A percentile compares a stretch with the other conserved stretches of the same genome.
Evolutionary conservation across 163 green algal genomes (phyloP).

Genomic region (Chloromonas sp.): DNA sequence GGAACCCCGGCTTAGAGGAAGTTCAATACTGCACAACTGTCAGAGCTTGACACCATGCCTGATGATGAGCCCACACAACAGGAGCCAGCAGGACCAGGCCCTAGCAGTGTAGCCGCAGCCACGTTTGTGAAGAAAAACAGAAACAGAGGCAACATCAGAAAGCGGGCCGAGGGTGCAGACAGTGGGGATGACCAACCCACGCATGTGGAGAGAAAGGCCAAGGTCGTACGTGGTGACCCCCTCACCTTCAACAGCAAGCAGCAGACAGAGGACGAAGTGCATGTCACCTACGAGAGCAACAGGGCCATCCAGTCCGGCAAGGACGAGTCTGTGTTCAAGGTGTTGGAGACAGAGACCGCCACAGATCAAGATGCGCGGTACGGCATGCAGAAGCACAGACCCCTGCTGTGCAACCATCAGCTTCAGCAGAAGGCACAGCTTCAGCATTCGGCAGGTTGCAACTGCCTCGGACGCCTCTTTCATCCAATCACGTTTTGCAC

Average conservation of each 20-base stretch:
- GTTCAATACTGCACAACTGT: too few relatives aligned
- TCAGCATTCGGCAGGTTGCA: too few relatives aligned
- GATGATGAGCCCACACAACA: background rate
- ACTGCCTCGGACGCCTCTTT: too few relatives aligned
- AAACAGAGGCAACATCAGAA: conserved; percentile 18
- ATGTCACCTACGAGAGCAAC: conserved; percentile 58
- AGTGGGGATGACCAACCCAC: conserved; percentile 4
- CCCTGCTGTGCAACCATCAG: too few relatives aligned
- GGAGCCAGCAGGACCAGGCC: background rate
- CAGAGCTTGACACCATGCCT: background rate
- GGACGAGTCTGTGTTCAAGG: conserved; percentile 61
- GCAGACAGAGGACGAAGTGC: conserved; percentile 10
- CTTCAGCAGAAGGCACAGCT: too few relatives aligned
- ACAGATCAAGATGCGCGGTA: conserved; percentile 71
- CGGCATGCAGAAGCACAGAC: background rate
- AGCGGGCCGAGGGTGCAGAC: conserved; percentile 1
- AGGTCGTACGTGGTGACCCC: conserved; percentile 21
- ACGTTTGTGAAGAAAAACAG: conserved; percentile 6
- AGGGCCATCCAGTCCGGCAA: conserved; percentile 47
- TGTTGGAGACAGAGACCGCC: conserved; percentile 84
- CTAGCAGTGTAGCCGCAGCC: background rate
- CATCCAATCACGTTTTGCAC: too few relatives aligned
- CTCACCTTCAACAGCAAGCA: conserved; percentile 56
- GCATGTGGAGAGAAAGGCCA: conserved; percentile 29
- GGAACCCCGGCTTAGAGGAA: too few relatives aligned